A percentile compares a stretch with the other conserved stretches of the same genome.
phyloP scores from a whole-genome alignment of 1,139 yeast species.

The Yamadazyma jaroonii region DNA sequence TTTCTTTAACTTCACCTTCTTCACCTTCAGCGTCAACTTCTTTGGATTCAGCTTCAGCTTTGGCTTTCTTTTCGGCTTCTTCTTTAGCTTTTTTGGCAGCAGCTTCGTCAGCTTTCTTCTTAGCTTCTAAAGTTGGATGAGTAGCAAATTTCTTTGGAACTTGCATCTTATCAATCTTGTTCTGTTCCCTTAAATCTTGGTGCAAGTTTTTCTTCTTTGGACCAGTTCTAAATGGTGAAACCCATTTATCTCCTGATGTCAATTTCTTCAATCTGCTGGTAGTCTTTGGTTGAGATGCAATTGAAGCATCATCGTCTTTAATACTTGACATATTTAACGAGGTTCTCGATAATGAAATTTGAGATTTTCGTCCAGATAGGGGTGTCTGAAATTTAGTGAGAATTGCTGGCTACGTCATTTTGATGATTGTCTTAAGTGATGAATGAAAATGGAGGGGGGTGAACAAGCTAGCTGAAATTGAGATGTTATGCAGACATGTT shows the following conservation, averaged over 20 bases:
- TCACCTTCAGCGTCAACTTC: slow-evolving; percentile 17
- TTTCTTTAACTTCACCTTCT: slow-evolving; percentile 19
- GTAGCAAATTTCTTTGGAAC: slow-evolving; percentile 43
- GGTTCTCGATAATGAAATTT: slow-evolving; percentile 1
- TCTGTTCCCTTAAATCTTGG: slow-evolving; percentile 35
- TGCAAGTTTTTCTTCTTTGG: slow-evolving; percentile 28
- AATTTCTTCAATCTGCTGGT: slow-evolving; percentile 35
- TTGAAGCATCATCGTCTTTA: slow-evolving; percentile 6
- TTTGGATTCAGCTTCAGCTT: slow-evolving; percentile 9
- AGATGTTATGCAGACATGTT: no score
- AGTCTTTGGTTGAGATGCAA: slow-evolving; percentile 8
- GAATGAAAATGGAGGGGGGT: background rate
- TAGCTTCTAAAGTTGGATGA: slow-evolving; percentile 42
- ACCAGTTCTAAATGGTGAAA: slow-evolving; percentile 49
- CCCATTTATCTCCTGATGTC: slow-evolving; percentile 42
- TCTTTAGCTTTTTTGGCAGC: slow-evolving; percentile 18
- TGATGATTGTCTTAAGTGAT: background rate
- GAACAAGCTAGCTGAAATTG: no score
- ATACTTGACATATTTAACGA: slow-evolving; percentile 6
- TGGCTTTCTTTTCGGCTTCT: slow-evolving; percentile 15
- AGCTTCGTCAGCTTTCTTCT: slow-evolving; percentile 17
- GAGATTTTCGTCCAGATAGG: slow-evolving; percentile 3
- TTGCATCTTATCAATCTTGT: slow-evolving; percentile 31
- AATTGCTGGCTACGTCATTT: slow-evolving; percentile 4
- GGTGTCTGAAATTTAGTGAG: slow-evolving; percentile 1